Percentiles rank a stretch among this genome's conserved stretches.
Conservation (phyloP, 495 filamentous ascomycete genomes). For the Parathielavia appendiculata region DNA sequence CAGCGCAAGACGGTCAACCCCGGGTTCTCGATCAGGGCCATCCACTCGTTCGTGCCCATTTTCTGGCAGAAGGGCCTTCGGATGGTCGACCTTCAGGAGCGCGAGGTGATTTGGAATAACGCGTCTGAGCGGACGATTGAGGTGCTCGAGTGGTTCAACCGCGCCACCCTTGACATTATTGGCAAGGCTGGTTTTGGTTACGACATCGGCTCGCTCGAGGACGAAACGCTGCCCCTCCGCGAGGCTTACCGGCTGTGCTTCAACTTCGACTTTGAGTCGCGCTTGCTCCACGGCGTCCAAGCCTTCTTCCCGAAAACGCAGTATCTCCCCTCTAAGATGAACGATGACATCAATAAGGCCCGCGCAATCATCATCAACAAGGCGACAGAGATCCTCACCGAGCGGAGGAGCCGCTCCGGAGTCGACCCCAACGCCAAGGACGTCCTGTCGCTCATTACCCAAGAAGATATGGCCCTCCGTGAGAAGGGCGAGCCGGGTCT, state of each 20-base stretch:
- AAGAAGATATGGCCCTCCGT: constrained; percentile 26
- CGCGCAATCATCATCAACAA: constrained; percentile 36
- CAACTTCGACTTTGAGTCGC: constrained; percentile 38
- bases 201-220: constrained; percentile 41
- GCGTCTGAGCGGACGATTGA: constrained; percentile 33
- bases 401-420: constrained; percentile 17
- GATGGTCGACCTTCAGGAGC: constrained; percentile 38
- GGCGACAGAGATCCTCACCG: constrained; percentile 21
- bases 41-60: constrained; percentile 43
- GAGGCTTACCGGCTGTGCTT: constrained; percentile 45
- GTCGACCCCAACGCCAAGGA: constrained; percentile 36
- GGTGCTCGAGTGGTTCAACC: constrained; percentile 45
- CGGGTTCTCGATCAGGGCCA: constrained; percentile 43
- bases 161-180: constrained; percentile 50
- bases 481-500: constrained; percentile 26
- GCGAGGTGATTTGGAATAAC: constrained; percentile 33
- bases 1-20: constrained; percentile 47
- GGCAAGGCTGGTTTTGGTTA: constrained; percentile 47
- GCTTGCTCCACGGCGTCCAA: constrained; percentile 40
- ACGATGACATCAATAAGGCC: constrained; percentile 40
- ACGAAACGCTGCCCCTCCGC: constrained; percentile 39
- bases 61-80: constrained; percentile 49
- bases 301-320: constrained; percentile 42
- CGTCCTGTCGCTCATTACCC: constrained; percentile 42
- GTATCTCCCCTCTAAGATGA: constrained; percentile 43